phyloP scores from a whole-genome alignment of 1,284 basidiomycete genomes.

The Fomitopsis schrenkii region DNA sequence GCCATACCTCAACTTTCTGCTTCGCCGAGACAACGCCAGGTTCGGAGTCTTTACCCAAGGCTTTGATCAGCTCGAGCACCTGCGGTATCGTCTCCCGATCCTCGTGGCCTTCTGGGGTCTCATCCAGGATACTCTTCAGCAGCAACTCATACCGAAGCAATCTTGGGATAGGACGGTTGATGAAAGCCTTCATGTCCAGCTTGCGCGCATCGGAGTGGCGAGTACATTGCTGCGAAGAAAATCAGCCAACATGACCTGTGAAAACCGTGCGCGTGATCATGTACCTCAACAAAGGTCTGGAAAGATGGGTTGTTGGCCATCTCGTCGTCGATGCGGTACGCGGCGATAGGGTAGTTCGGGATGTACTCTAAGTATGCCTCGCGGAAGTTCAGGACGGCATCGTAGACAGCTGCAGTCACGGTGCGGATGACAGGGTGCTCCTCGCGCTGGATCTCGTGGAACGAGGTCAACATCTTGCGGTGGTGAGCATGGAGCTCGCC shows the following conservation, averaged over 20 bases:
- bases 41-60: slow-evolving; percentile 80
- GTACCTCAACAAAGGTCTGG: slow-evolving; percentile 78
- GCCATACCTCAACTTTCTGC: slow-evolving; percentile 85
- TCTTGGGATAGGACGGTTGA: slow-evolving; percentile 86
- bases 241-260: background rate
- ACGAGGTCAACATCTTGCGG: slow-evolving; percentile 67
- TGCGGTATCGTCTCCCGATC: slow-evolving; percentile 79
- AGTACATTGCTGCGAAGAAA: slow-evolving; percentile 50
- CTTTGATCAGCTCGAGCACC: slow-evolving; percentile 81
- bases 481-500: slow-evolving; percentile 76
- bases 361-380: slow-evolving; percentile 93
- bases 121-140: slow-evolving; percentile 74
- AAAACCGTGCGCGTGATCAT: slow-evolving; percentile 14
- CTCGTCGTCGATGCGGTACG: slow-evolving; percentile 89
- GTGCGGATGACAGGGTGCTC: slow-evolving; percentile 84
- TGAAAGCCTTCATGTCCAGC: slow-evolving; percentile 85
- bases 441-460: slow-evolving; percentile 87
- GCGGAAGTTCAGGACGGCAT: slow-evolving; percentile 89
- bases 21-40: slow-evolving; percentile 81
- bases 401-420: slow-evolving; percentile 83
- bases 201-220: slow-evolving; percentile 73
- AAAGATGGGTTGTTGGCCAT: slow-evolving; percentile 77
- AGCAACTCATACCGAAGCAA: slow-evolving; percentile 87
- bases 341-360: slow-evolving; percentile 91
- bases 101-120: slow-evolving; percentile 69